phyloP scores from a whole-genome alignment of 176 grass and related monocot genomes.

The Carex cristatella region DNA sequence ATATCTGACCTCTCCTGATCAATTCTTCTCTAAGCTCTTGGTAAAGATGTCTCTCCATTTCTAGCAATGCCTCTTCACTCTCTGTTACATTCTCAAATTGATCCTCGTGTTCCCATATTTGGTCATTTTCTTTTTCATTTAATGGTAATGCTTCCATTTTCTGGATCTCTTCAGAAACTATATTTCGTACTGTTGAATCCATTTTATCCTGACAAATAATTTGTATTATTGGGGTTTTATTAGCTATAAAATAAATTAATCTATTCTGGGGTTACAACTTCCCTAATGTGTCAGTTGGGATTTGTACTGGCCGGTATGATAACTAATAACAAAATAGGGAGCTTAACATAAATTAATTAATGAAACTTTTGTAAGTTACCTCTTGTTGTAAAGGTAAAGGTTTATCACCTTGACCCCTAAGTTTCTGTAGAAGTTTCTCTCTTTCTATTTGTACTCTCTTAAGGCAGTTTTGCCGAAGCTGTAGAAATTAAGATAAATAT shows the following conservation, averaged over 20 bases:
- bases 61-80: constrained; percentile 78
- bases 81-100: constrained; percentile 25
- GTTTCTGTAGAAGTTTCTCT: constrained; percentile 64
- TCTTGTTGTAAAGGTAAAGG: constrained; percentile 41
- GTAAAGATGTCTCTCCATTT: constrained; percentile 90
- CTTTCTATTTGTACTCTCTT: constrained; percentile 57
- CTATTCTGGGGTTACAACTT: neutral
- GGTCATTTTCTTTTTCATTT: constrained; percentile 36
- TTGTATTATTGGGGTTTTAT: neutral
- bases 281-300: neutral
- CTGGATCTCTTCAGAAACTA: constrained; percentile 82
- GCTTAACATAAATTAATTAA: neutral
- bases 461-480: constrained; percentile 79
- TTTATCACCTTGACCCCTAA: constrained; percentile 33
- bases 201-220: constrained; percentile 39
- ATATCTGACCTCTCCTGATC: constrained; percentile 56
- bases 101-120: constrained; percentile 81
- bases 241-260: neutral
- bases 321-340: neutral
- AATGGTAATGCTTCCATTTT: constrained; percentile 49
- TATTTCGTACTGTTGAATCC: constrained; percentile 49
- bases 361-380: constrained; percentile 35
- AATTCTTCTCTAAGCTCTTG: constrained; percentile 76
- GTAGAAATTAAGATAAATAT: constrained; percentile 12
- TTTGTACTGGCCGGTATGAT: neutral